Evolutionary conservation across 2,329 filamentous ascomycete genomes (phyloP).

Genomic region (Aspergillus sclerotialis): DNA sequence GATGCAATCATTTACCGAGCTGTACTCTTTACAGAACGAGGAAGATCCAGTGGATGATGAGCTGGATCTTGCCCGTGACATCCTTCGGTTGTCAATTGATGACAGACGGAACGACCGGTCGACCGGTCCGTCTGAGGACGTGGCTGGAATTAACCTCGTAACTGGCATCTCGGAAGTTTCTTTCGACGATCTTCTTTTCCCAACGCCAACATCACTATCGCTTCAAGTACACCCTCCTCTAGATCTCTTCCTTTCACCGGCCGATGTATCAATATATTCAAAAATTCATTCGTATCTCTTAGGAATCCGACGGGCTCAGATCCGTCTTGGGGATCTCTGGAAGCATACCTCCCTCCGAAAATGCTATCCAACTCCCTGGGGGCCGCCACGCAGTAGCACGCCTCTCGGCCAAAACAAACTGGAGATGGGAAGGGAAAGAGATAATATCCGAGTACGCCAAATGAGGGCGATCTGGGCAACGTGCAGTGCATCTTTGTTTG

Average conservation of each 20-base stretch:
- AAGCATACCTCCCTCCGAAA: slow-evolving; percentile 71
- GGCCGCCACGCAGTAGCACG: slow-evolving; percentile 56
- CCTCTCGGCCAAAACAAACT: slow-evolving; percentile 55
- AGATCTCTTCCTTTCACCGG: slow-evolving; percentile 74
- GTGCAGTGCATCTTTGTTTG: slow-evolving; percentile 77
- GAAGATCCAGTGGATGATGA: slow-evolving; percentile 69
- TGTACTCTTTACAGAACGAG: slow-evolving; percentile 70
- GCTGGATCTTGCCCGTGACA: slow-evolving; percentile 72
- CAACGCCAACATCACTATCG: slow-evolving; percentile 63
- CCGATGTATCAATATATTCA: slow-evolving; percentile 73
- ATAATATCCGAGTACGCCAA: slow-evolving; percentile 54
- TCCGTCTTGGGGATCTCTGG: slow-evolving; percentile 80
- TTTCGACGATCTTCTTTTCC: slow-evolving; percentile 78
- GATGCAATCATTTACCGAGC: slow-evolving; percentile 67
- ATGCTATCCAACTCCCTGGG: slow-evolving; percentile 66
- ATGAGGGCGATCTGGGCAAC: slow-evolving; percentile 88
- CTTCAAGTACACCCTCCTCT: slow-evolving; percentile 72
- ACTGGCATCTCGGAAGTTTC: slow-evolving; percentile 36
- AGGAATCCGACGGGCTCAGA: slow-evolving; percentile 75
- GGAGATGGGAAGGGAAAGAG: slow-evolving; percentile 55
- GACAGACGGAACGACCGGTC: slow-evolving; percentile 26
- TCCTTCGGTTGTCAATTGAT: slow-evolving; percentile 58
- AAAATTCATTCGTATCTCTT: slow-evolving; percentile 82
- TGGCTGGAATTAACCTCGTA: slow-evolving; percentile 10
- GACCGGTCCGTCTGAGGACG: slow-evolving; percentile 16